A percentile compares a stretch with the other conserved stretches of the same genome.
These are phyloP conservation scores for Globisporangium spiculum DNA, from an alignment of 352 stramenopile species.

Conservation along the genomic window DNA sequence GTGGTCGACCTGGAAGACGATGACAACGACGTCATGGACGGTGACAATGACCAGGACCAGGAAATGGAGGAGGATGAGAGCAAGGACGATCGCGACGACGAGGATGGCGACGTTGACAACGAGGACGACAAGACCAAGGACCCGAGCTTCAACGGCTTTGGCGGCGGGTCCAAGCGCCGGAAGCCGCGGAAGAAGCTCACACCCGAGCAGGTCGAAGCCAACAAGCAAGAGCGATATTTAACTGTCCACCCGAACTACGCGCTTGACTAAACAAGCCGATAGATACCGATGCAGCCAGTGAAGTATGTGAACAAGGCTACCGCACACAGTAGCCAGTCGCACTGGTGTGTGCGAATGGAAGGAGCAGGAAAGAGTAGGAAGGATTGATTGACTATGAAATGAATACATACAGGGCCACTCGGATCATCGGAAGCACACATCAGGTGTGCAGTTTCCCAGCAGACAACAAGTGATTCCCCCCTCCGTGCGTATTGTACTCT, in stretches of 20 bases:
- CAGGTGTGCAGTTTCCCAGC: no score
- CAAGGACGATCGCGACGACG: slow-evolving; percentile 21
- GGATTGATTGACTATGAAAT: no score
- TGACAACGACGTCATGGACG: slow-evolving; percentile 19
- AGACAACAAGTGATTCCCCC: no score
- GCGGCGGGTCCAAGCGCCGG: slow-evolving; percentile 1
- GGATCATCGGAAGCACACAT: no score
- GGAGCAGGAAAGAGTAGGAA: no score
- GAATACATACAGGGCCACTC: no score
- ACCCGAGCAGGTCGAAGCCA: slow-evolving; percentile 42
- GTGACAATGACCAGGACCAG: background rate
- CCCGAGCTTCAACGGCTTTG: background rate
- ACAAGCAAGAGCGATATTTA: slow-evolving; percentile 72
- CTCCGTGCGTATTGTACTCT: no score
- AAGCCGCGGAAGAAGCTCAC: slow-evolving; percentile 28
- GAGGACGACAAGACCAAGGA: slow-evolving; percentile 1
- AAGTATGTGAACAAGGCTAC: background rate
- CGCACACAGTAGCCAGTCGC: background rate
- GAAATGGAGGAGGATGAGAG: slow-evolving; percentile 14
- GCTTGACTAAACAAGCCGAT: slow-evolving; percentile 39
- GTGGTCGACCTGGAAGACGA: slow-evolving; percentile 68
- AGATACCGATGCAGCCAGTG: background rate
- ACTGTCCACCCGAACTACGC: slow-evolving; percentile 80
- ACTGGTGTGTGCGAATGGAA: background rate
- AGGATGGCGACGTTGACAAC: slow-evolving; percentile 38